Conservation (phyloP, 176 grass and related monocot genomes). For the Hordeum marinum region DNA sequence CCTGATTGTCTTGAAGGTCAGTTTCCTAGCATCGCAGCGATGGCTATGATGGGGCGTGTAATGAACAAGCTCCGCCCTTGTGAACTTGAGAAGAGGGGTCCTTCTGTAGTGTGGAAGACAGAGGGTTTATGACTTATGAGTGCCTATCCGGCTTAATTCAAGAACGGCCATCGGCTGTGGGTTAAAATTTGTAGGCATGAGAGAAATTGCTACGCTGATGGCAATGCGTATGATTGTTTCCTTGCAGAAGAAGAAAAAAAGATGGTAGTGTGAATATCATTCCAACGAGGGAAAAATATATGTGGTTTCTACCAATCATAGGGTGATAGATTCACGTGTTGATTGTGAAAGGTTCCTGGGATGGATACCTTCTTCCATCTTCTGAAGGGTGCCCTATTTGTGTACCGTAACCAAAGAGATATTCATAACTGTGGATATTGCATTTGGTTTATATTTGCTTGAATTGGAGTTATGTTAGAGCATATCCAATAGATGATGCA, state of each 20-base stretch:
- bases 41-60: constrained; percentile 54
- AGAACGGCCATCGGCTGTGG: not conserved
- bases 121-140: constrained; percentile 9
- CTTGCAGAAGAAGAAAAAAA: not conserved
- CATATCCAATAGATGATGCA: no score
- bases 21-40: constrained; percentile 54
- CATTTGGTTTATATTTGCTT: no score
- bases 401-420: not conserved
- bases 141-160: not conserved
- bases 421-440: not conserved
- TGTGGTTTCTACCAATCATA: not conserved
- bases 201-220: not conserved
- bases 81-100: constrained; percentile 45
- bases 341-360: not conserved
- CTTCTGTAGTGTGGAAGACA: constrained; percentile 39
- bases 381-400: not conserved
- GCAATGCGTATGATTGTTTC: not conserved
- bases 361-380: not conserved
- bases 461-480: no score
- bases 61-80: constrained; percentile 37
- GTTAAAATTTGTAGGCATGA: not conserved
- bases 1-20: constrained; percentile 39
- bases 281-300: not conserved
- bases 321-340: not conserved
- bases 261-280: not conserved